Percentiles rank a stretch among this genome's conserved stretches.
phyloP scores from a whole-genome alignment of 345 rosid genomes.

The Eucalyptus erythrocorys region DNA sequence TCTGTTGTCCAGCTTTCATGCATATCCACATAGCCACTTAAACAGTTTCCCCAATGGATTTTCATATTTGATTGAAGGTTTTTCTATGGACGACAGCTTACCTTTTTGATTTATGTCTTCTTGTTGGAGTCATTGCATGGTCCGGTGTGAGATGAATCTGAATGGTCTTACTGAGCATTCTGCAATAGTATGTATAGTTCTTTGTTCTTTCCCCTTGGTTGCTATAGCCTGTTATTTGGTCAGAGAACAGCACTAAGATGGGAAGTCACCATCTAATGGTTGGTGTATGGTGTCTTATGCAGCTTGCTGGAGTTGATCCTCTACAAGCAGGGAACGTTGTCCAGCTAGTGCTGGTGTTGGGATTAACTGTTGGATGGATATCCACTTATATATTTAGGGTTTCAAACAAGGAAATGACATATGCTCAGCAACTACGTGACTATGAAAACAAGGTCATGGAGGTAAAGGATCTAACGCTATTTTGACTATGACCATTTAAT shows the following conservation, averaged over 20 bases:
- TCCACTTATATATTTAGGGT: slow-evolving; percentile 87
- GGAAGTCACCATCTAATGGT: not conserved
- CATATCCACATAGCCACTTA: not conserved
- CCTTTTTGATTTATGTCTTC: not conserved
- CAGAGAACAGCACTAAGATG: not conserved
- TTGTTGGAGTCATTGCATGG: not conserved
- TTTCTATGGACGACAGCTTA: not conserved
- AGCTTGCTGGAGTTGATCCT: slow-evolving; percentile 83
- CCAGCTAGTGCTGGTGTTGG: slow-evolving; percentile 71
- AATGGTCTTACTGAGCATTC: not conserved
- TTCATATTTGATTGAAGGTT: not conserved
- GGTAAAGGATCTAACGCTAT: slow-evolving; percentile 20
- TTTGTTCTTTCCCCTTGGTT: not conserved
- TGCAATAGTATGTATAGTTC: not conserved
- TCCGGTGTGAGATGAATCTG: not conserved
- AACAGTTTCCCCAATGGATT: not conserved
- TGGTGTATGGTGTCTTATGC: not conserved
- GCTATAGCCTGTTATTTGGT: not conserved
- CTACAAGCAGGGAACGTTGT: slow-evolving; percentile 89
- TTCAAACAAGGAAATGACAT: slow-evolving; percentile 95
- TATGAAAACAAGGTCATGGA: slow-evolving; percentile 91
- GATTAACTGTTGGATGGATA: slow-evolving; percentile 91
- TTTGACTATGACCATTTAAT: not conserved
- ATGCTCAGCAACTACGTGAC: slow-evolving; percentile 90
- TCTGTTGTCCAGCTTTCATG: not conserved